Evolutionary conservation across 768 basidiomycete genomes (phyloP).

Genomic region (Favolaschia claudopus): DNA sequence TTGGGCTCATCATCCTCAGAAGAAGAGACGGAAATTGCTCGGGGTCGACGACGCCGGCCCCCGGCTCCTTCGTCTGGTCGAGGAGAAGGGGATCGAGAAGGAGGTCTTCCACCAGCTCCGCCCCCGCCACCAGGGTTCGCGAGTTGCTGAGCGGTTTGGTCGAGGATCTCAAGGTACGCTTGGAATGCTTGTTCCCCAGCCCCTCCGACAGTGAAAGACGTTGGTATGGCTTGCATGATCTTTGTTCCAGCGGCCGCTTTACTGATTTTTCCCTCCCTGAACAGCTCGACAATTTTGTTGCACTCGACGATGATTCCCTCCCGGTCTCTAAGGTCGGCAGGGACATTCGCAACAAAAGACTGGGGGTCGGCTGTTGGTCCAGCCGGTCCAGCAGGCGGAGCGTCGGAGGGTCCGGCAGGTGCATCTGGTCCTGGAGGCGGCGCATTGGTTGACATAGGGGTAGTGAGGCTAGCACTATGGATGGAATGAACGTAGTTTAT

Average conservation of each 20-base stretch:
- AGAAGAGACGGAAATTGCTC: background rate
- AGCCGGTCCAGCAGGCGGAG: too few relatives aligned
- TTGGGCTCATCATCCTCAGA: background rate
- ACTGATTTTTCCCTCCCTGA: background rate
- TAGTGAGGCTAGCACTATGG: background rate
- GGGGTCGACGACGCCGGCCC: too few relatives aligned
- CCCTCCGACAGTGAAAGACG: background rate
- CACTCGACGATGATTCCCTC: background rate
- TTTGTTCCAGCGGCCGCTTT: background rate
- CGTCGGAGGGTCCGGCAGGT: too few relatives aligned
- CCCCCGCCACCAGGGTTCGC: background rate
- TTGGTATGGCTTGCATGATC: background rate
- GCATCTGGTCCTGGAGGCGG: too few relatives aligned
- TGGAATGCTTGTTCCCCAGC: background rate
- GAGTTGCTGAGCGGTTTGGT: background rate
- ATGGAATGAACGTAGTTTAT: background rate
- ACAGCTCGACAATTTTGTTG: background rate
- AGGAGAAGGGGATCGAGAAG: too few relatives aligned
- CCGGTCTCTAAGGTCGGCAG: background rate
- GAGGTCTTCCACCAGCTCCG: too few relatives aligned
- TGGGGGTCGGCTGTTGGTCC: too few relatives aligned
- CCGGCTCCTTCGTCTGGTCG: too few relatives aligned
- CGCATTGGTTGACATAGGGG: conserved; percentile 10
- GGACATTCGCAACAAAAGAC: background rate
- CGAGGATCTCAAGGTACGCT: background rate